phyloP scores from a whole-genome alignment of 225 moss, liverwort and hornwort species.

The Straminergon stramineum region DNA sequence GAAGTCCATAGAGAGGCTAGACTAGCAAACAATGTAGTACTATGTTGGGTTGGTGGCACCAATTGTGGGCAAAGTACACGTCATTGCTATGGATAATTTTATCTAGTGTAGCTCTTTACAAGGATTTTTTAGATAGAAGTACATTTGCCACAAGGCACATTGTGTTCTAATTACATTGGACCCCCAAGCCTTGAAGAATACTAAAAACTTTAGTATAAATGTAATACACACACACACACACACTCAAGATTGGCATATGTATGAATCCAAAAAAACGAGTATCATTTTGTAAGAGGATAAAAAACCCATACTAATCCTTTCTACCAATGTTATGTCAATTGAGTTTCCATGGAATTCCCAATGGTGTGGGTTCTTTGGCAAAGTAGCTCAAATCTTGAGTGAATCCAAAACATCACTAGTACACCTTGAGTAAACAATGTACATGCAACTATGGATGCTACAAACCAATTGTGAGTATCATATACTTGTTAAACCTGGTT shows the following conservation, averaged over 20 bases:
- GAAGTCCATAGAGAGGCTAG: not conserved
- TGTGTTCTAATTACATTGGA: no score
- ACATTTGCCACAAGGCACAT: no score
- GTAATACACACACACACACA: no score
- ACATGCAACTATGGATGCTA: no score
- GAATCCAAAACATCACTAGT: not conserved
- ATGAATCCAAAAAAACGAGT: rapidly evolving
- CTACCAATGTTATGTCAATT: no score
- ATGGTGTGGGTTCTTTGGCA: not conserved
- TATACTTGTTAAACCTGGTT: no score
- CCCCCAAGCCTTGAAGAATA: no score
- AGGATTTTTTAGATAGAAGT: no score
- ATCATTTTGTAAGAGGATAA: not conserved
- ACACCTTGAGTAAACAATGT: rapidly evolving
- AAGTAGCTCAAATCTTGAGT: not conserved
- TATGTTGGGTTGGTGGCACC: not conserved
- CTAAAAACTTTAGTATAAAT: not conserved
- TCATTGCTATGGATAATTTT: no score
- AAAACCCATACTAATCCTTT: rapidly evolving
- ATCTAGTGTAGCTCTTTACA: no score
- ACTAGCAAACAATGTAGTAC: not conserved
- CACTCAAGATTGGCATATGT: rapidly evolving
- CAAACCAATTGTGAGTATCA: rapidly evolving
- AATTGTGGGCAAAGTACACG: no score
- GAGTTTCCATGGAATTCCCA: not conserved